Conservation (phyloP, 2,329 filamentous ascomycete species). For the Rhynchosporium agropyri region DNA sequence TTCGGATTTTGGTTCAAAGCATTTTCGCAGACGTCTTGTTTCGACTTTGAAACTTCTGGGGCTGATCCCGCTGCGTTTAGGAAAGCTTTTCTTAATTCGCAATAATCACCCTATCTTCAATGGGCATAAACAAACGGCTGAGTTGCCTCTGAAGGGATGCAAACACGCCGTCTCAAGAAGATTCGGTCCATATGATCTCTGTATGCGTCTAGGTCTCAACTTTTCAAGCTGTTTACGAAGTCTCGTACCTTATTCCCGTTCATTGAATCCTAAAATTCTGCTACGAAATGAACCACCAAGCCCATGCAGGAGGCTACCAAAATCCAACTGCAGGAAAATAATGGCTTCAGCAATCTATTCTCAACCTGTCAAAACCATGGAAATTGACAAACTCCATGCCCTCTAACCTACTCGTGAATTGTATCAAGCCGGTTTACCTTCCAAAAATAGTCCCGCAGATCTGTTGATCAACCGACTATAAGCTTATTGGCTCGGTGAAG, state of each 20-base stretch:
- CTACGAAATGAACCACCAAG: neutral
- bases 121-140: neutral
- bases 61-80: neutral
- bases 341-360: neutral
- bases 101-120: neutral
- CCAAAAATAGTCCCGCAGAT: neutral
- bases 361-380: neutral
- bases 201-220: neutral
- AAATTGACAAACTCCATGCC: neutral
- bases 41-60: neutral
- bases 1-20: neutral
- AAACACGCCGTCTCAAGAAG: neutral
- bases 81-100: neutral
- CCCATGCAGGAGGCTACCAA: neutral
- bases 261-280: neutral
- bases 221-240: neutral
- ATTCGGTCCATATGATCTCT: neutral
- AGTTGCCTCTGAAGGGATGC: neutral
- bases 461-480: neutral
- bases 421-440: neutral
- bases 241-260: neutral
- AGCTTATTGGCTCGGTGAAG: neutral
- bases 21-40: neutral
- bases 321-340: neutral
- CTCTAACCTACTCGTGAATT: neutral